Percentiles rank a stretch among this genome's conserved stretches.
phyloP scores from a whole-genome alignment of 2,329 filamentous ascomycete species.

The Nemania sp. region DNA sequence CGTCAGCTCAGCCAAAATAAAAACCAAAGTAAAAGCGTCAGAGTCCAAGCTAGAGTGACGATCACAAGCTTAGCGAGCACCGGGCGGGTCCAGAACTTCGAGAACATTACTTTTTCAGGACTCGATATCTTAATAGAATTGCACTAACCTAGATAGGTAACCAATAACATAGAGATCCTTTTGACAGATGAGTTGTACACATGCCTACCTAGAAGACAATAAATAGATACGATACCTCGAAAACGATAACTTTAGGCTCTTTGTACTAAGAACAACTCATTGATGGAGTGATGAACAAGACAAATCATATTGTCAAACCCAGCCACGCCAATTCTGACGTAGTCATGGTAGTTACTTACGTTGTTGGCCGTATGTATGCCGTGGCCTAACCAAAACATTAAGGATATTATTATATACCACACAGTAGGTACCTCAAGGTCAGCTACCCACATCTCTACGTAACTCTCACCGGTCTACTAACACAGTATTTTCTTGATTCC shows the following conservation, averaged over 20 bases:
- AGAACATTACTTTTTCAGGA: slow-evolving; percentile 30
- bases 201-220: no score
- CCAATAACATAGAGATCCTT: no score
- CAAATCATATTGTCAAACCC: slow-evolving; percentile 17
- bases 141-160: neutral
- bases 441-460: neutral
- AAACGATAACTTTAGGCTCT: neutral
- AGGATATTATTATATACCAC: no score
- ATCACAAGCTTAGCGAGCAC: slow-evolving; percentile 18
- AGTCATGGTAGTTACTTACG: slow-evolving; percentile 1
- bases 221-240: neutral
- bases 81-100: slow-evolving; percentile 28
- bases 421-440: neutral
- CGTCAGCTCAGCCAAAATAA: no score
- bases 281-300: neutral
- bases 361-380: neutral
- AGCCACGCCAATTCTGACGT: slow-evolving; percentile 39
- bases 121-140: neutral
- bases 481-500: no score
- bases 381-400: slow-evolving; percentile 19
- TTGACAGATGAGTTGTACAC: neutral
- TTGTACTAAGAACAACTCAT: neutral
- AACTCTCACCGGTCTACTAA: neutral
- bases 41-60: neutral
- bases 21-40: no score